Conservation (phyloP, 2,329 filamentous ascomycete species). For the Cladophialophora exuberans region DNA sequence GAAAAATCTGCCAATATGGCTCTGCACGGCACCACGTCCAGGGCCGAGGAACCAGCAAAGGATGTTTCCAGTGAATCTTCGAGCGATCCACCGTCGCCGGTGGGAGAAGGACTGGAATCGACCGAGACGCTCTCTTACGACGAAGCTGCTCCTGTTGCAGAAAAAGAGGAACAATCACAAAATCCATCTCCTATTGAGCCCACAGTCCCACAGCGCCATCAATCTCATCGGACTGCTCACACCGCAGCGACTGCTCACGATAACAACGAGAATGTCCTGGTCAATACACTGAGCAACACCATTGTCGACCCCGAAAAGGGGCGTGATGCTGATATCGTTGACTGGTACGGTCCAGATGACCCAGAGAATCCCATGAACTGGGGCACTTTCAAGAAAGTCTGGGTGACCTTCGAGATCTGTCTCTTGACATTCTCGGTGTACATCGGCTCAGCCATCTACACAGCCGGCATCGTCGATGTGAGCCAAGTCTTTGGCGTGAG, state of each 20-base stretch:
- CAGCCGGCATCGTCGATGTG: constrained; percentile 47
- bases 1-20: constrained; percentile 56
- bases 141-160: background rate
- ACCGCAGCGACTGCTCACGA: constrained; percentile 13
- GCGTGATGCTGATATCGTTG: constrained; percentile 52
- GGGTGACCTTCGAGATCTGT: constrained; percentile 52
- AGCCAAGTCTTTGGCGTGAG: constrained; percentile 50
- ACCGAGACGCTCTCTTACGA: background rate
- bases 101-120: background rate
- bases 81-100: background rate
- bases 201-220: background rate
- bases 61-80: constrained; percentile 2
- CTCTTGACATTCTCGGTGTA: constrained; percentile 57
- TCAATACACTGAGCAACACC: constrained; percentile 11
- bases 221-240: background rate
- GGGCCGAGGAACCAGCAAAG: background rate
- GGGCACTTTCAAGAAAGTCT: constrained; percentile 47
- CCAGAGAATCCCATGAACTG: constrained; percentile 53
- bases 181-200: background rate
- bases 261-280: constrained; percentile 16
- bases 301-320: constrained; percentile 50
- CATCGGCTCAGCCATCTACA: constrained; percentile 56
- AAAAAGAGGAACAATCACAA: constrained; percentile 4
- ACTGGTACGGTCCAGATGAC: constrained; percentile 47
- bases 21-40: constrained; percentile 45